These are phyloP conservation scores for Fraxinus sp. DNA, from an alignment of 305 asterid species.

Conservation along the genomic window DNA sequence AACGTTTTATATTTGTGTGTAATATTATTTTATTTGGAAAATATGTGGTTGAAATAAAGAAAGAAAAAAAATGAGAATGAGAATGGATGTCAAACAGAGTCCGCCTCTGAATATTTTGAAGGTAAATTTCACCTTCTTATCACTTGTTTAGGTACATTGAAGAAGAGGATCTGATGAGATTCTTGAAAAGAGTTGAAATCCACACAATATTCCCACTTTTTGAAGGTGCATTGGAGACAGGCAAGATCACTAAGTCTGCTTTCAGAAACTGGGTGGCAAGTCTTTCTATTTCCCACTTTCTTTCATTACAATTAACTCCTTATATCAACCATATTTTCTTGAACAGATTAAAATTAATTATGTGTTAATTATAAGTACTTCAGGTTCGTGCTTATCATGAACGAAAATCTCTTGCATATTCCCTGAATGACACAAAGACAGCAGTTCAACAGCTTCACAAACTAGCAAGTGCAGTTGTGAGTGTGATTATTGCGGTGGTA, in stretches of 20 bases:
- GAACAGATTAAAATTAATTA: background rate
- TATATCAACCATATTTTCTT: background rate
- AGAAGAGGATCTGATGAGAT: slow-evolving; percentile 59
- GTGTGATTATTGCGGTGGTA: slow-evolving; percentile 38
- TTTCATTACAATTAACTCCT: background rate
- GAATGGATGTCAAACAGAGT: no score
- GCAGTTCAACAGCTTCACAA: slow-evolving; percentile 68
- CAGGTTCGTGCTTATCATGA: slow-evolving; percentile 66
- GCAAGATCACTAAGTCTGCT: slow-evolving; percentile 58
- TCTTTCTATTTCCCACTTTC: background rate
- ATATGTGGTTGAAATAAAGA: no score
- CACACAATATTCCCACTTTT: slow-evolving; percentile 65
- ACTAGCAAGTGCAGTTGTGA: slow-evolving; percentile 54
- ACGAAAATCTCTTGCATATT: slow-evolving; percentile 55
- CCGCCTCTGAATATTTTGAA: background rate
- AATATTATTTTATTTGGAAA: no score
- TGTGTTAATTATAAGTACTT: background rate
- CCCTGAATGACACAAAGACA: slow-evolving; percentile 66
- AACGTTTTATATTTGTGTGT: no score
- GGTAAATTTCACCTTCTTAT: background rate
- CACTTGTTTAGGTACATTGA: slow-evolving; percentile 48
- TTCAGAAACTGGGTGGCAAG: slow-evolving; percentile 72
- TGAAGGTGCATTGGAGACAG: slow-evolving; percentile 65
- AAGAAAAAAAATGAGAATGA: no score
- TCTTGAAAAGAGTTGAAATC: slow-evolving; percentile 51